These are phyloP conservation scores for Xylariaceae sp. DNA, from an alignment of 2,329 filamentous ascomycete genomes.

Conservation along the genomic window DNA sequence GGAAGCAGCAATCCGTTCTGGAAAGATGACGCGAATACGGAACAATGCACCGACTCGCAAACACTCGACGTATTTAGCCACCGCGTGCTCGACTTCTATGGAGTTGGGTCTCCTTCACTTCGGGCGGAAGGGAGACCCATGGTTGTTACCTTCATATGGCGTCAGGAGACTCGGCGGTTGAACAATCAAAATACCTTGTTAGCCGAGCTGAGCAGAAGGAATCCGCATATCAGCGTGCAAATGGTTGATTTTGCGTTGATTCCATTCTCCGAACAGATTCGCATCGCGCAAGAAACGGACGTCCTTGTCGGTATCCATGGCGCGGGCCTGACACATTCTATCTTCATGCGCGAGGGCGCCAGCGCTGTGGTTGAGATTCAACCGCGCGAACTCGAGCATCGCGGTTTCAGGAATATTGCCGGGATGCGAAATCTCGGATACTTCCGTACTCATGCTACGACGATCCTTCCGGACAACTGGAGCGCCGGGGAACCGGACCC, in stretches of 20 bases:
- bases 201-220: slow-evolving; percentile 21
- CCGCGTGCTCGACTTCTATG: slow-evolving; percentile 32
- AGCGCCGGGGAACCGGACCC: background rate
- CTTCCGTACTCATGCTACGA: slow-evolving; percentile 33
- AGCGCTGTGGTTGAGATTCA: slow-evolving; percentile 40
- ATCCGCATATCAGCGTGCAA: slow-evolving; percentile 29
- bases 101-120: slow-evolving; percentile 13
- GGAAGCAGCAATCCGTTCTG: slow-evolving; percentile 39
- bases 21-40: slow-evolving; percentile 36
- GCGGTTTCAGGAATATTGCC: slow-evolving; percentile 40
- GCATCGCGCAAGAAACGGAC: slow-evolving; percentile 34
- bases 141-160: slow-evolving; percentile 35
- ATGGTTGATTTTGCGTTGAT: slow-evolving; percentile 37
- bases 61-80: slow-evolving; percentile 32
- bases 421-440: slow-evolving; percentile 35
- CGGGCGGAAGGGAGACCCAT: slow-evolving; percentile 17
- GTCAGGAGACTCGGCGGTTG: slow-evolving; percentile 31
- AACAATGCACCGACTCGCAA: slow-evolving; percentile 29
- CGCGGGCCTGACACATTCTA: slow-evolving; percentile 38
- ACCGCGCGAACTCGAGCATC: slow-evolving; percentile 33
- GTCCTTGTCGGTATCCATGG: slow-evolving; percentile 42
- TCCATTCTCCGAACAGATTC: slow-evolving; percentile 36
- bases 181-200: slow-evolving; percentile 29
- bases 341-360: slow-evolving; percentile 36
- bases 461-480: slow-evolving; percentile 6